A percentile compares a stretch with the other conserved stretches of the same genome.
These are phyloP conservation scores for Hypomyces rosellus DNA, from an alignment of 2,329 filamentous ascomycete species.

Conservation along the genomic window DNA sequence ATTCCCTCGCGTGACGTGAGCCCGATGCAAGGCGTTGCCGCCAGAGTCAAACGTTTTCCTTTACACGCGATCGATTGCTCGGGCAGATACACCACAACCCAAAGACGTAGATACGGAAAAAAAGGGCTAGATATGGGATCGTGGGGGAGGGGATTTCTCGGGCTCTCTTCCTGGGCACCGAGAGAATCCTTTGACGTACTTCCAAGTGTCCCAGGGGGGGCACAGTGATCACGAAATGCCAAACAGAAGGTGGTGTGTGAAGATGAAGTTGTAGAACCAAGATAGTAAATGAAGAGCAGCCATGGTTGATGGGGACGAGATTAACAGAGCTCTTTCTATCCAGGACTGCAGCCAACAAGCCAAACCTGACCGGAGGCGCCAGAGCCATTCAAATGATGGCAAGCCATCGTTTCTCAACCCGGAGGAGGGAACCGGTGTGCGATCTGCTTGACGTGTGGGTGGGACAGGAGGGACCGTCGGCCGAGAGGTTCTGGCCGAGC, in stretches of 20 bases:
- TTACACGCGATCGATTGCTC: not conserved
- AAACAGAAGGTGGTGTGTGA: too few relatives aligned
- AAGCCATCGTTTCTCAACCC: slow-evolving; percentile 3
- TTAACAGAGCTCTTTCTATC: not conserved
- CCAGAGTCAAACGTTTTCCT: slow-evolving; percentile 3
- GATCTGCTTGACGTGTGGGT: slow-evolving; percentile 11
- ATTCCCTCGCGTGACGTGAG: slow-evolving; percentile 8
- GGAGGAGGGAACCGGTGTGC: slow-evolving; percentile 10
- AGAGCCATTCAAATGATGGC: slow-evolving; percentile 5
- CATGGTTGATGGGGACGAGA: not conserved
- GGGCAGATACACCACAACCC: slow-evolving; percentile 8
- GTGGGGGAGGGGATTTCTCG: too few relatives aligned
- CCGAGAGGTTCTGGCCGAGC: slow-evolving; percentile 5
- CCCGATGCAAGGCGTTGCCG: not conserved
- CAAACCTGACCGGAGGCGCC: slow-evolving; percentile 4
- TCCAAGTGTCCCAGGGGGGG: too few relatives aligned
- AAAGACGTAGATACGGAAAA: not conserved
- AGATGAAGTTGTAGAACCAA: too few relatives aligned
- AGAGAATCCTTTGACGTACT: too few relatives aligned
- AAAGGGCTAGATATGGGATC: too few relatives aligned
- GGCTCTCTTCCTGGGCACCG: too few relatives aligned
- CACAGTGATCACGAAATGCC: too few relatives aligned
- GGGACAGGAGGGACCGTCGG: slow-evolving; percentile 9
- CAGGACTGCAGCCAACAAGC: not conserved
- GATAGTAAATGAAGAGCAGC: not conserved